Conservation (phyloP, 306 rosid species). For the Acacia confusa region DNA sequence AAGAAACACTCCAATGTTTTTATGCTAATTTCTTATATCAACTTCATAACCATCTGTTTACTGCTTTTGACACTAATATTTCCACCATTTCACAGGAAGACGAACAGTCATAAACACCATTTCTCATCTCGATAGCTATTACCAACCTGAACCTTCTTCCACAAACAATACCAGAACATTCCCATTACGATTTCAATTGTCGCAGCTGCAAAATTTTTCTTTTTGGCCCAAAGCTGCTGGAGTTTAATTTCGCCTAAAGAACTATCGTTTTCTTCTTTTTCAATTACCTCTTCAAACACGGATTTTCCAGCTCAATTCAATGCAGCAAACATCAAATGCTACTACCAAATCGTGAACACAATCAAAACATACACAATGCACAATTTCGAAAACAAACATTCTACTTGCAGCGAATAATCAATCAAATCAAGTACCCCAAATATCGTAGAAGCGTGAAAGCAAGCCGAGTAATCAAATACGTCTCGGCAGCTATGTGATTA, state of each 20-base stretch:
- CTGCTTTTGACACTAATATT: not conserved
- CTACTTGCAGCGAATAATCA: not conserved
- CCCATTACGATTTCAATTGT: not conserved
- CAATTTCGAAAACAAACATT: not conserved
- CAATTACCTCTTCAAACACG: not conserved
- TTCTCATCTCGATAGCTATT: not conserved
- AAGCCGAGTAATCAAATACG: conserved; percentile 70
- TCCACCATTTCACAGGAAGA: not conserved
- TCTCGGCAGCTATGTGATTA: conserved; percentile 75
- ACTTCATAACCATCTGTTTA: not conserved
- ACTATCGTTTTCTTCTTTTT: not conserved
- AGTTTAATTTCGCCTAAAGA: not conserved
- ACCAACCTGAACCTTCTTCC: not conserved
- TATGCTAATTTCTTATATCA: not conserved
- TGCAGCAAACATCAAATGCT: not conserved
- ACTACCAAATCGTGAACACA: not conserved
- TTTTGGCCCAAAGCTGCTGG: not conserved
- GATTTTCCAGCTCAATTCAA: not conserved
- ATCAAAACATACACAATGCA: not conserved
- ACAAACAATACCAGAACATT: not conserved
- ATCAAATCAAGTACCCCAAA: conserved; percentile 58
- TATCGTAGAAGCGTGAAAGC: conserved; percentile 75
- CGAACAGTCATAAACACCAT: not conserved
- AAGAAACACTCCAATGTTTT: not conserved
- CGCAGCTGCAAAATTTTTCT: not conserved